Base-by-base conservation (phyloP, 2,329 filamentous ascomycete genomes). In the Colletotrichum caudatum region DNA sequence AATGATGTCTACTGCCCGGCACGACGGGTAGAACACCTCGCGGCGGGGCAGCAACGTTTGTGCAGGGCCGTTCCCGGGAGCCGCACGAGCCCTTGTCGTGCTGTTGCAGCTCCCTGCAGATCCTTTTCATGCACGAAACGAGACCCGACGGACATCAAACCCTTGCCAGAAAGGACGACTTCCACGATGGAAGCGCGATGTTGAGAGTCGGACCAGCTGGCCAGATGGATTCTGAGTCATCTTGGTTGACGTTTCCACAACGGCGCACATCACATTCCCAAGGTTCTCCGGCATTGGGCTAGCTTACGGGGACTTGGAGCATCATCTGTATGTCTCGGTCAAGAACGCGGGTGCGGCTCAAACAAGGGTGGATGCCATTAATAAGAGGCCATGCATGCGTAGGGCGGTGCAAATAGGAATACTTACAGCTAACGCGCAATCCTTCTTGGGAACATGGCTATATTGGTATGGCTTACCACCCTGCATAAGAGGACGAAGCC, bases 101-200 rank as follows among this genome's bases (percentile, higher is more conserved):
- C n/a, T 37, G 51, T 35, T 46, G 65, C 35, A 37, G 53, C 12
- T 69, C 68, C 54, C 69, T 48, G 64, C 23, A 71, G 64, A 69
- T 71, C 65, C 8, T 39, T 66, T 37, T 66, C 54, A 33, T 69
- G 65, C 59, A n/a, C 65, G 59, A 69, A 64, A 69, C 69, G 20
- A 46, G n/a, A 64, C 56, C 6, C 33, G 69, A 18, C 39, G 65
- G 44, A 41, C 33, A 66, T 64, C 69, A 71, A 69, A 60, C 65
- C 46, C 35, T 39, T 48, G 16, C 48, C 48, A 39, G 60, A 53
- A 26, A 20, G 46, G 23, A 29, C 33, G 35, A 41, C 5, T 35
- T n/a, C 23, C 16, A 39, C 11, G 26, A 33, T n/a, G 11, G 41
- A 58, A 6, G 29, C 29, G 29, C 29, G 41, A n/a, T 7, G 8